These are phyloP conservation scores for Myriosclerotinia curreyana DNA, from an alignment of 2,329 filamentous ascomycete genomes.

Conservation along the genomic window DNA sequence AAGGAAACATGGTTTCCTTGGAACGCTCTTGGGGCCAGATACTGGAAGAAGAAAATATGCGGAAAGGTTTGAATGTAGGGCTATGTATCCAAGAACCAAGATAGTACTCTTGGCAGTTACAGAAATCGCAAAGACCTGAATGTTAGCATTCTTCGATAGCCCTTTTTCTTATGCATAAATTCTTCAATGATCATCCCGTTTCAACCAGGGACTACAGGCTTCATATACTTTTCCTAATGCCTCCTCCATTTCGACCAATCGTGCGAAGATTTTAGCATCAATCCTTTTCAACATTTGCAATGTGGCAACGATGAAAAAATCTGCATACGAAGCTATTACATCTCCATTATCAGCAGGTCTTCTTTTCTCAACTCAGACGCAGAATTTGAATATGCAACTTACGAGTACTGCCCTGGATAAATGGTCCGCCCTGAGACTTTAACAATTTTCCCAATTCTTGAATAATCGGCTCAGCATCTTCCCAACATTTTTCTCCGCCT, in stretches of 20 bases:
- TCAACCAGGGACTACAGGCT: constrained; percentile 31
- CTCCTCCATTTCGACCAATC: constrained; percentile 40
- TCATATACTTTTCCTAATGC: constrained; percentile 26
- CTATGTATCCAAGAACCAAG: neutral
- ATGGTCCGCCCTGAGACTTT: constrained; percentile 54
- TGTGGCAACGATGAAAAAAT: constrained; percentile 54
- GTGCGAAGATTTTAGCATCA: constrained; percentile 43
- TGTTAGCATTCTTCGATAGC: neutral
- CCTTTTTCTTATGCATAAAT: neutral
- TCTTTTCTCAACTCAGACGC: neutral
- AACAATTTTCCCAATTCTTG: constrained; percentile 40
- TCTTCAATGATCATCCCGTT: constrained; percentile 32
- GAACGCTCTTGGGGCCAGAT: neutral
- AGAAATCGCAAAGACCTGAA: neutral
- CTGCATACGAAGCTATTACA: constrained; percentile 48
- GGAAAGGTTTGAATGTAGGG: neutral
- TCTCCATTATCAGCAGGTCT: constrained; percentile 1
- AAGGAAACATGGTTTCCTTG: neutral
- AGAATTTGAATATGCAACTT: constrained; percentile 9
- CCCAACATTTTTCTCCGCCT: constrained; percentile 52
- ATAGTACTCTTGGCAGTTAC: neutral
- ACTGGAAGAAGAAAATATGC: neutral
- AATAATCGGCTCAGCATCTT: constrained; percentile 47
- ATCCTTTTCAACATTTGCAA: constrained; percentile 46
- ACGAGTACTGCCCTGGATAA: constrained; percentile 54